Percentiles rank a stretch among this genome's conserved stretches.
These are phyloP conservation scores for Phtheirospermum japonicum DNA, from an alignment of 257 asterid genomes.

Conservation along the genomic window DNA sequence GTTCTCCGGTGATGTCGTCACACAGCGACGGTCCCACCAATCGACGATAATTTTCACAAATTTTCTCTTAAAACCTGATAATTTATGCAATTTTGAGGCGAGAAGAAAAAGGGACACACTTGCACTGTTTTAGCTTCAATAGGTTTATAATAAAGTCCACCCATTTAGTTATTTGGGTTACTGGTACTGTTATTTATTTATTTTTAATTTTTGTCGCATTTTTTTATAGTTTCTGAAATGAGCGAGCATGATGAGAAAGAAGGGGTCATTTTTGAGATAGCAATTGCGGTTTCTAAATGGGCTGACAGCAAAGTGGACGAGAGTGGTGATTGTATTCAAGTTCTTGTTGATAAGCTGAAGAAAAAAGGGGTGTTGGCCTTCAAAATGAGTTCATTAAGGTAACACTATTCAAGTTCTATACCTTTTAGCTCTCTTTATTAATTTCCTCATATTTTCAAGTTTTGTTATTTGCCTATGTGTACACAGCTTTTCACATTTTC, in stretches of 20 bases:
- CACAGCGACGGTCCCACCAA: no score
- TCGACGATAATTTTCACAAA: no score
- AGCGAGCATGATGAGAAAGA: no score
- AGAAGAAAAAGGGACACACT: not conserved
- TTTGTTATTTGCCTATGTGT: not conserved
- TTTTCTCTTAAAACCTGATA: slow-evolving; percentile 19
- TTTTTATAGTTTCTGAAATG: no score
- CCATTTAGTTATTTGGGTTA: slow-evolving; percentile 24
- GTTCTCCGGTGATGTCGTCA: no score
- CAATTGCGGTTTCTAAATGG: no score
- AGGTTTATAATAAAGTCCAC: slow-evolving; percentile 19
- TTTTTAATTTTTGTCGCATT: not conserved
- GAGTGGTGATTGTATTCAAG: slow-evolving; percentile 47
- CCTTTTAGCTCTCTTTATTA: not conserved
- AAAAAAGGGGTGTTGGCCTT: slow-evolving; percentile 66
- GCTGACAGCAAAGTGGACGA: slow-evolving; percentile 34
- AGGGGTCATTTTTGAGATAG: no score
- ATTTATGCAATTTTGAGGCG: slow-evolving; percentile 23
- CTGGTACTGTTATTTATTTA: slow-evolving; percentile 11
- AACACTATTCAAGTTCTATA: no score
- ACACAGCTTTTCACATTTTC: not conserved
- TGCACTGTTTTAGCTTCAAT: slow-evolving; percentile 10
- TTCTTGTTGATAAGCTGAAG: slow-evolving; percentile 64
- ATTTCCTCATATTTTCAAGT: not conserved
- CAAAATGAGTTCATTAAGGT: slow-evolving; percentile 86